These are phyloP conservation scores for Rubroshorea leprosula DNA, from an alignment of 345 rosid species.

Conservation along the genomic window DNA sequence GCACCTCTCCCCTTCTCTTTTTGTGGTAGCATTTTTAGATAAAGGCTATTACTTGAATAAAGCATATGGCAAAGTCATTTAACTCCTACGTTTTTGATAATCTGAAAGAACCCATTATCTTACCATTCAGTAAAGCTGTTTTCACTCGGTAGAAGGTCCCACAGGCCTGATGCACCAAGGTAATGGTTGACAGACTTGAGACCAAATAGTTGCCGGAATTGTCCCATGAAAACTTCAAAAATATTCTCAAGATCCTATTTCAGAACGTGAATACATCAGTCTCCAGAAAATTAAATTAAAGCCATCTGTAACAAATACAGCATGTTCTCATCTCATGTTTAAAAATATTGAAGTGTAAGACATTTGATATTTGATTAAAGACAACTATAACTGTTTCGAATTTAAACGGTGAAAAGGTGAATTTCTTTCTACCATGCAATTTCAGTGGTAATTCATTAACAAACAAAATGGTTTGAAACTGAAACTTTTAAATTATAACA, in stretches of 20 bases:
- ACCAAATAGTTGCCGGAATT: conserved; percentile 83
- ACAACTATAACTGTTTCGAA: background rate
- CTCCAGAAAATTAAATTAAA: conserved; percentile 20
- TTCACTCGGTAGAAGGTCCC: conserved; percentile 60
- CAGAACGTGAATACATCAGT: conserved; percentile 20
- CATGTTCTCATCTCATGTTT: background rate
- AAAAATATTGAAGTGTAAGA: background rate
- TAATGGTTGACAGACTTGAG: conserved; percentile 53
- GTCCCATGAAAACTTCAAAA: conserved; percentile 88
- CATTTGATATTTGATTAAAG: background rate
- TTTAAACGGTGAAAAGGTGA: background rate
- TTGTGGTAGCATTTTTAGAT: background rate
- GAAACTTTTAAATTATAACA: background rate
- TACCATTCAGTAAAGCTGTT: conserved; percentile 93
- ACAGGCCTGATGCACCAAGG: conserved; percentile 51
- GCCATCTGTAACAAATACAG: conserved; percentile 5
- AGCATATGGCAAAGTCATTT: background rate
- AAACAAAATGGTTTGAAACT: conserved; percentile 1
- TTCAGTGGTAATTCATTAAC: conserved; percentile 1
- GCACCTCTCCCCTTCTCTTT: background rate
- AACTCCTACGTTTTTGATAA: background rate
- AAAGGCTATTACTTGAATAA: background rate
- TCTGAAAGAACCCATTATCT: conserved; percentile 9
- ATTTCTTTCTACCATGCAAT: background rate
- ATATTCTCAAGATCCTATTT: conserved; percentile 72